Base-by-base conservation (phyloP, 2,329 filamentous ascomycete species). In the Thielaviopsis cerberus region DNA sequence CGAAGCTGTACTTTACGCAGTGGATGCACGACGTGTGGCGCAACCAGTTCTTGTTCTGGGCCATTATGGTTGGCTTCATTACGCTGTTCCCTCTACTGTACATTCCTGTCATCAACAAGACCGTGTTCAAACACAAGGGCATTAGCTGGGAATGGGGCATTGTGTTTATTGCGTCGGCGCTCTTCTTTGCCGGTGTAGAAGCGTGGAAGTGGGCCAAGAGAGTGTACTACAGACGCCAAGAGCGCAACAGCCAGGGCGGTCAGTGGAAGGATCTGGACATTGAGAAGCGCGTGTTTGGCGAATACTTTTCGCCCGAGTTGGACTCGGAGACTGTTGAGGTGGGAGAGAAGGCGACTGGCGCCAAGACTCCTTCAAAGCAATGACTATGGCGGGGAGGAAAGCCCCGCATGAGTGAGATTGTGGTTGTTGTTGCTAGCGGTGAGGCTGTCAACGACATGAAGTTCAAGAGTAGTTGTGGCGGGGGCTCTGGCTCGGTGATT, bases 11-110 rank as follows among this genome's bases (percentile, higher is more conserved):
- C 66, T 74, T 83, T 59, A 82, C 79, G 0, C 79, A 85, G 64
- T 87, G 83, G 82, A n/a, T 80, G 64, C 64, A 74, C 59, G 81
- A 85, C 64, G 74, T 87, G 54, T 86, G 82, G 82, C 72, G 78
- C 62, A 89, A 88, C 72, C 73, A 81, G 68, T 86, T 88, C 71
- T 72, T 85, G 22, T 85, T 85, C 73, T 84, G 75, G 71, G 75
- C 81, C 25, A 76, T 85, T 60, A 67, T 74, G 26, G 60, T 73
- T 51, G 75, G 75, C 53, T 71, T 74, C 60, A 63, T 74, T 27
- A 72, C 73, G 11, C 68, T 77, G n/a, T 77, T 78, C 66, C 74
- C 74, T 7, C 67, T 74, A 37, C 65, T 77, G 22, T 83, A 83
- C 64, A 80, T 83, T 55, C 79, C 79, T 0, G 78, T 76, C 13